phyloP scores from a whole-genome alignment of 2,329 filamentous ascomycete species.

The Dothideomycetes sp. region DNA sequence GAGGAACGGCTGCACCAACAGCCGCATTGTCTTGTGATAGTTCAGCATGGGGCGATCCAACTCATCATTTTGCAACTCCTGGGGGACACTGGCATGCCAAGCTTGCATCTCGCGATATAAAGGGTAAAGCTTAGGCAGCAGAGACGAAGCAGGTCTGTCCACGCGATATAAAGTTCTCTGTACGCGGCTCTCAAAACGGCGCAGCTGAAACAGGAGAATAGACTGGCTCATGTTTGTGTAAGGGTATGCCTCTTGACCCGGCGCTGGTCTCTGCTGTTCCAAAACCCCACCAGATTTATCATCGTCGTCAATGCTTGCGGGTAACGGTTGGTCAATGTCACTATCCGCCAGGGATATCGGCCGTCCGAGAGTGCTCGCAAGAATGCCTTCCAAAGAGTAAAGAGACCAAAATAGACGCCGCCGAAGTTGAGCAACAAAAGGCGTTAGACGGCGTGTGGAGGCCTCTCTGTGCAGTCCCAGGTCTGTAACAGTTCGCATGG shows the following conservation, averaged over 20 bases:
- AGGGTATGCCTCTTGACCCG: slow-evolving; percentile 1
- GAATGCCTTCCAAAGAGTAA: not conserved
- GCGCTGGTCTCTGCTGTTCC: not conserved
- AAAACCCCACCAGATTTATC: not conserved
- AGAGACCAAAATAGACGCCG: slow-evolving; percentile 2
- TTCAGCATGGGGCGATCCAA: slow-evolving; percentile 1
- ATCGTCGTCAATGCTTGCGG: not conserved
- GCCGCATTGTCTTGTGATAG: not conserved
- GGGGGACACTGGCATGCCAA: not conserved
- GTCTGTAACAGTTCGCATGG: slow-evolving; percentile 1
- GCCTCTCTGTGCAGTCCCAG: slow-evolving; percentile 2
- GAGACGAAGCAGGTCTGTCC: not conserved
- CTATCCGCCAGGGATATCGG: slow-evolving; percentile 1
- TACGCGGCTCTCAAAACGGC: slow-evolving; percentile 1
- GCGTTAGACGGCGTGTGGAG: not conserved
- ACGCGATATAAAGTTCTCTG: slow-evolving; percentile 3
- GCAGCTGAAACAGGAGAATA: slow-evolving; percentile 3
- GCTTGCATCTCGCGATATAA: not conserved
- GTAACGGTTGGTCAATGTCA: slow-evolving; percentile 3
- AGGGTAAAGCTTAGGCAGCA: slow-evolving; percentile 1
- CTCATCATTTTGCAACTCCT: not conserved
- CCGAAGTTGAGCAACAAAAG: not conserved
- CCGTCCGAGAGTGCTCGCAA: not conserved
- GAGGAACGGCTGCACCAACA: slow-evolving; percentile 1
- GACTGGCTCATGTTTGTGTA: not conserved